Percentiles rank a stretch among this genome's conserved stretches.
phyloP scores from a whole-genome alignment of 352 stramenopile species.

The Phytophthora pistaciae region DNA sequence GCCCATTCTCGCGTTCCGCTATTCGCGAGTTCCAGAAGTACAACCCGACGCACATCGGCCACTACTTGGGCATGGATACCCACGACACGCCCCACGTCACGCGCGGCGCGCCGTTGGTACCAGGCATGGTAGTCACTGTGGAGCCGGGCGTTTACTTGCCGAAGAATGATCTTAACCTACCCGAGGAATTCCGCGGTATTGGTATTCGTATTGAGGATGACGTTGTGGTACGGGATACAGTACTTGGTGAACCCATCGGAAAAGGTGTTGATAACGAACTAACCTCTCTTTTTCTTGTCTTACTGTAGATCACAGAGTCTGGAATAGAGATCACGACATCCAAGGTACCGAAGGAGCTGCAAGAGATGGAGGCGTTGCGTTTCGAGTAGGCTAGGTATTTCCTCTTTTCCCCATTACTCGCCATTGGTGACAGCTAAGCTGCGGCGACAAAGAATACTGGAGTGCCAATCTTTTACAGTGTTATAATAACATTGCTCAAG shows the following conservation, averaged over 20 bases:
- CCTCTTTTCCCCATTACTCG: conserved; percentile 1
- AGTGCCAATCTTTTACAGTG: neutral
- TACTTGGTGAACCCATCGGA: neutral
- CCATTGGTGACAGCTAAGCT: conserved; percentile 14
- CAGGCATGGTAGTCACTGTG: conserved; percentile 87
- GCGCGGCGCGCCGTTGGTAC: conserved; percentile 58
- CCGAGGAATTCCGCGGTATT: conserved; percentile 81
- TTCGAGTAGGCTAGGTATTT: conserved; percentile 32
- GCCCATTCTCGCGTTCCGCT: conserved; percentile 37
- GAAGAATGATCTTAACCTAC: conserved; percentile 70
- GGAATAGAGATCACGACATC: conserved; percentile 82
- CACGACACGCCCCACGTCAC: conserved; percentile 84
- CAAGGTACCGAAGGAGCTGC: conserved; percentile 73
- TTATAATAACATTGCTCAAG: neutral
- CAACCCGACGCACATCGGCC: conserved; percentile 88
- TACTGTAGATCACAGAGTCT: conserved; percentile 69
- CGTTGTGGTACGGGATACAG: conserved; percentile 62
- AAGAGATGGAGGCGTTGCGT: conserved; percentile 73
- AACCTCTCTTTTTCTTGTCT: conserved; percentile 13
- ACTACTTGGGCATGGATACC: conserved; percentile 88
- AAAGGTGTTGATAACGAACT: neutral
- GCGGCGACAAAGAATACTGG: conserved; percentile 10
- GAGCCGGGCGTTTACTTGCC: conserved; percentile 89
- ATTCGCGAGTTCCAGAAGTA: conserved; percentile 80
- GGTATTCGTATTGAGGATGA: conserved; percentile 90